Base-by-base conservation (phyloP, 208 protist species). In the Novymonas esmeraldas region DNA sequence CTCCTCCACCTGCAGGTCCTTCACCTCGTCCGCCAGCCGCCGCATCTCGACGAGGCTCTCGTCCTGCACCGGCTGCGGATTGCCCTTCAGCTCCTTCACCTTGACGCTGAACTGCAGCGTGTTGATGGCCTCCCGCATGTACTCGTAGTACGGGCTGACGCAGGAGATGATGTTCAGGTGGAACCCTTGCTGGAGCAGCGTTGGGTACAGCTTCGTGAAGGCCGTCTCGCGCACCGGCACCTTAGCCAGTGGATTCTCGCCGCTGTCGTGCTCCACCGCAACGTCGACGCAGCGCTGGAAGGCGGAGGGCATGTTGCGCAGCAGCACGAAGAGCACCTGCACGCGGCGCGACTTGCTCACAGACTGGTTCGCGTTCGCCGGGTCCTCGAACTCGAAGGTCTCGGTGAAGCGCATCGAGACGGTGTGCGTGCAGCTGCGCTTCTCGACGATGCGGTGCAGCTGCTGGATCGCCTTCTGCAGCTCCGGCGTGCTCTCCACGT, bases 271-370 rank as follows among this genome's bases (percentile, higher is more conserved):
- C 70, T 93, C 83, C 29, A 90, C 84, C 11, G 90, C 90, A 16
- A 93, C 83, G 56, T 95, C 85, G 50, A 95, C 70, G 78, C 85
- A 92, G 58, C 90, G 87, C 49, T 93, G 87, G 44, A 95, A 93
- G 36, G 80, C 81, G 5, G 85, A 59, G 4, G 90, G 90, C 71
- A 89, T 78, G 56, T 84, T 91, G 31, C 84, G 85, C 63, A 95
- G 61, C 13, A 95, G 62, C 9, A 78, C 78, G 62, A 95, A 95
- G 4, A 92, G 63, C 24, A 91, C 90, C 46, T 84, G 81, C 28
- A 92, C 73, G 7, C 73, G 76, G n/a, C 90, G 82, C 26, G 85
- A 90, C 73, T 93, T 93, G 62, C 73, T 79, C 39, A 95, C 70
- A 0, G 78, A 80, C 77, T 90, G 78, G n/a, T 81, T 79, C 13